phyloP scores from a whole-genome alignment of 345 rosid genomes.

The Eucalyptus decipiens region DNA sequence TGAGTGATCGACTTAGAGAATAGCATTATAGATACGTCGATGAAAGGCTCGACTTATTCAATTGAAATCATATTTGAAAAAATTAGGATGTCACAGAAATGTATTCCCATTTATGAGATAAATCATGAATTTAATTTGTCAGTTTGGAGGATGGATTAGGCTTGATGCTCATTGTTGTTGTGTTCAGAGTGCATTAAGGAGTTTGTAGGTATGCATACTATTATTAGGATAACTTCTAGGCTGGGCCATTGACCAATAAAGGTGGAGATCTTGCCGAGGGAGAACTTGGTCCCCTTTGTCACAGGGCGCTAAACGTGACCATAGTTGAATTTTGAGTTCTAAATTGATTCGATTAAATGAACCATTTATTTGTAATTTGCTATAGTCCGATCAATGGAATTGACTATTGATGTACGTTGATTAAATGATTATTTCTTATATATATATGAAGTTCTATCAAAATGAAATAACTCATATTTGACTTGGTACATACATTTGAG shows the following conservation, averaged over 20 bases:
- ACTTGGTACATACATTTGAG: background rate
- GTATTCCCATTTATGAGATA: no score
- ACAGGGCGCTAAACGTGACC: fast-evolving
- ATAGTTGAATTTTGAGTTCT: background rate
- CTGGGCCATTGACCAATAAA: no score
- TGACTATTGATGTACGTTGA: background rate
- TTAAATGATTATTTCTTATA: no score
- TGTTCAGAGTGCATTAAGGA: background rate
- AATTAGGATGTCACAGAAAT: no score
- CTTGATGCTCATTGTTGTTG: background rate
- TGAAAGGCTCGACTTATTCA: no score
- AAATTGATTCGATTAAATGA: background rate
- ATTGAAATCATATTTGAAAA: no score
- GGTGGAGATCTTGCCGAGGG: background rate
- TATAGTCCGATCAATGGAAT: background rate
- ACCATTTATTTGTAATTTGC: no score
- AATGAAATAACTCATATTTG: background rate
- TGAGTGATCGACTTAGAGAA: no score
- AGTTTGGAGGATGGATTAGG: background rate
- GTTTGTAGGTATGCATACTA: background rate
- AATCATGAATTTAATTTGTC: no score
- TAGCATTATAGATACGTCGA: no score
- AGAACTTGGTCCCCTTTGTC: background rate
- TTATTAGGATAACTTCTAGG: background rate
- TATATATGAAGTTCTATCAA: background rate